phyloP scores from a whole-genome alignment of 768 basidiomycete species.

The Chalciporus piperatus region DNA sequence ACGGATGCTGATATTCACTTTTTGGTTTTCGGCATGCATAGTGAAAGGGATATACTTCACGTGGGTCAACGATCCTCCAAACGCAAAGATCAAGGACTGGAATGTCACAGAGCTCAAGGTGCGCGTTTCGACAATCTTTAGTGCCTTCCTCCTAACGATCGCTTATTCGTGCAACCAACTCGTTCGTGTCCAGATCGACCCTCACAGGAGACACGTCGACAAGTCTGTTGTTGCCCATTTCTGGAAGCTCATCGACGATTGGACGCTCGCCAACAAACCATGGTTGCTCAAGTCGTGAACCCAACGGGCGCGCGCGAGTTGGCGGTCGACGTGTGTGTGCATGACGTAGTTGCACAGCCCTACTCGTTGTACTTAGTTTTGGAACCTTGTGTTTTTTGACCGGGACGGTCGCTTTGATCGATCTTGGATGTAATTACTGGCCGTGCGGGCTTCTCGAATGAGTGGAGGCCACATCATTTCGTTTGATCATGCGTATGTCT shows the following conservation, averaged over 20 bases:
- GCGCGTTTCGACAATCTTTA: constrained; percentile 5
- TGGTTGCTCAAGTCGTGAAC: constrained; percentile 54
- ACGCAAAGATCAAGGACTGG: constrained; percentile 91
- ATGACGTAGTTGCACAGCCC: neutral
- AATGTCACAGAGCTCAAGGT: constrained; percentile 95
- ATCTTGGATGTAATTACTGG: neutral
- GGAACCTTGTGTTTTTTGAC: neutral
- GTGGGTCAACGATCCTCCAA: constrained; percentile 92
- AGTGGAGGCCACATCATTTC: too few relatives aligned
- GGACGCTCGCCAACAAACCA: constrained; percentile 80
- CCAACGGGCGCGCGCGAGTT: too few relatives aligned
- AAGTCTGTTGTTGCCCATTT: constrained; percentile 94
- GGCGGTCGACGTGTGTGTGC: neutral
- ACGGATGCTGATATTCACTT: neutral
- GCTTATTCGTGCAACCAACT: neutral
- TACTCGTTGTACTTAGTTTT: constrained; percentile 1
- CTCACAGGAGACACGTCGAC: constrained; percentile 85
- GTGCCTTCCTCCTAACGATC: too few relatives aligned
- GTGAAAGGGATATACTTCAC: constrained; percentile 95
- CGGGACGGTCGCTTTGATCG: neutral
- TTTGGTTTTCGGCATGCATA: constrained; percentile 30
- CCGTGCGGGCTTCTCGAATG: too few relatives aligned
- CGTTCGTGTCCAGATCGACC: constrained; percentile 67
- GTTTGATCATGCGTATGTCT: too few relatives aligned
- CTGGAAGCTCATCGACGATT: constrained; percentile 88